Conservation (phyloP, 1,139 yeast genomes). For the Pichia sp. region DNA sequence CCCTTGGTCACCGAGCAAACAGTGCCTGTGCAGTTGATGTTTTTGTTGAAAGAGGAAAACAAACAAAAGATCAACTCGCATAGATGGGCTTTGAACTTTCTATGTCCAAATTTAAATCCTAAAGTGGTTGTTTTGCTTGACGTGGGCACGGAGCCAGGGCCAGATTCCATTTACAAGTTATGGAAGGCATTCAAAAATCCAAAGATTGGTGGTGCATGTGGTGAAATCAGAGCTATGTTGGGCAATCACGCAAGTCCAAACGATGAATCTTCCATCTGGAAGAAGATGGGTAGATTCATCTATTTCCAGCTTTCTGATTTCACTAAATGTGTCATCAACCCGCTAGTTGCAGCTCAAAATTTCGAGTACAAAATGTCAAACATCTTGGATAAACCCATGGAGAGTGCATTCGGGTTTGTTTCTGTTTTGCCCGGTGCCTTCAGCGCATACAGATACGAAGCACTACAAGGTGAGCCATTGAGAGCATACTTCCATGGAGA, state of each 20-base stretch:
- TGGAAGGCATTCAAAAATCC: conserved; percentile 75
- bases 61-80: conserved; percentile 76
- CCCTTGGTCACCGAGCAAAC: conserved; percentile 52
- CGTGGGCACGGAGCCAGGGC: conserved; percentile 77
- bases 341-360: conserved; percentile 79
- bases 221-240: conserved; percentile 70
- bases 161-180: conserved; percentile 66
- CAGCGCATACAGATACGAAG: conserved; percentile 75
- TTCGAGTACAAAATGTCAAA: conserved; percentile 83
- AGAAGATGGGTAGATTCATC: conserved; percentile 21
- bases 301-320: conserved; percentile 24
- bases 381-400: conserved; percentile 79
- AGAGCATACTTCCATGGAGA: conserved; percentile 82
- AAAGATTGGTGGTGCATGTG: conserved; percentile 82
- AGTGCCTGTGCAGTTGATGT: conserved; percentile 68
- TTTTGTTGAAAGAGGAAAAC: conserved; percentile 73
- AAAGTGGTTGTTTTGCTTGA: conserved; percentile 68
- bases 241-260: conserved; percentile 40
- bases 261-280: conserved; percentile 37
- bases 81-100: conserved; percentile 80
- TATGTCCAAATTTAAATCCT: conserved; percentile 68
- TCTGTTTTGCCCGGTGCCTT: conserved; percentile 84
- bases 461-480: conserved; percentile 71
- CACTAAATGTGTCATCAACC: conserved; percentile 49
- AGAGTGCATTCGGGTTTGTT: conserved; percentile 76